A percentile compares a stretch with the other conserved stretches of the same genome.
phyloP scores from a whole-genome alignment of 345 rosid genomes.

The Cardiospermum halicacabum region DNA sequence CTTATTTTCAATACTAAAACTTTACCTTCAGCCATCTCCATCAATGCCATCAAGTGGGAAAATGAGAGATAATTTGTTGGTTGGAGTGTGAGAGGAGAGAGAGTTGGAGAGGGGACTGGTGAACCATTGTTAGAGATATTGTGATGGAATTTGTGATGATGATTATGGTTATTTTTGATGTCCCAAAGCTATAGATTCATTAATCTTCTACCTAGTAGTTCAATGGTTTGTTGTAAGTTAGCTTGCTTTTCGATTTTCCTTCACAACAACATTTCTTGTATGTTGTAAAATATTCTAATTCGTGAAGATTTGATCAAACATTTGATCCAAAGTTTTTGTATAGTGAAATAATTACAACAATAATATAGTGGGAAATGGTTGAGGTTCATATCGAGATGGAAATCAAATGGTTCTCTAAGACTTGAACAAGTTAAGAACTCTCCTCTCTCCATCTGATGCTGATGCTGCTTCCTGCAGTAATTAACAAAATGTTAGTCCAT shows the following conservation, averaged over 20 bases:
- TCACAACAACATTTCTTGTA: slow-evolving; percentile 51
- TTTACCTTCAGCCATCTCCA: slow-evolving; percentile 29
- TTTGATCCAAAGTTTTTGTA: too few species aligned
- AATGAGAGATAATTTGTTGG: slow-evolving; percentile 25
- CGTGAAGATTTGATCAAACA: slow-evolving; percentile 28
- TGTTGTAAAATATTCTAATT: slow-evolving; percentile 42
- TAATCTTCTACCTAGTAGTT: slow-evolving; percentile 51
- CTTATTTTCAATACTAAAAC: background rate
- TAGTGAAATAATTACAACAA: too few species aligned
- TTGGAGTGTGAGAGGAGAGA: slow-evolving; percentile 29
- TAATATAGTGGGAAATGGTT: too few species aligned
- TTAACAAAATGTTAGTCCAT: slow-evolving; percentile 6
- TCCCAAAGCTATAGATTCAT: slow-evolving; percentile 54
- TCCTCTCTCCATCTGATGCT: slow-evolving; percentile 51
- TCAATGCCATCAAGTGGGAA: slow-evolving; percentile 23
- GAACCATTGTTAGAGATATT: slow-evolving; percentile 38
- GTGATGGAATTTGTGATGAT: slow-evolving; percentile 28
- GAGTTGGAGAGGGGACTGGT: slow-evolving; percentile 35
- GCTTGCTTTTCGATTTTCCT: slow-evolving; percentile 71
- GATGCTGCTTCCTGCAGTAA: slow-evolving; percentile 47
- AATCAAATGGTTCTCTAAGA: slow-evolving; percentile 49
- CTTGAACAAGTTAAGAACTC: slow-evolving; percentile 47
- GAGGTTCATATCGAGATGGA: slow-evolving; percentile 41
- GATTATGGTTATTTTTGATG: slow-evolving; percentile 29
- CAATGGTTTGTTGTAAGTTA: slow-evolving; percentile 70